Evolutionary conservation across 495 filamentous ascomycete species (phyloP), one percentile per base, ranked within the genome.

Genomic region (Trichocladium antarcticum): DNA sequence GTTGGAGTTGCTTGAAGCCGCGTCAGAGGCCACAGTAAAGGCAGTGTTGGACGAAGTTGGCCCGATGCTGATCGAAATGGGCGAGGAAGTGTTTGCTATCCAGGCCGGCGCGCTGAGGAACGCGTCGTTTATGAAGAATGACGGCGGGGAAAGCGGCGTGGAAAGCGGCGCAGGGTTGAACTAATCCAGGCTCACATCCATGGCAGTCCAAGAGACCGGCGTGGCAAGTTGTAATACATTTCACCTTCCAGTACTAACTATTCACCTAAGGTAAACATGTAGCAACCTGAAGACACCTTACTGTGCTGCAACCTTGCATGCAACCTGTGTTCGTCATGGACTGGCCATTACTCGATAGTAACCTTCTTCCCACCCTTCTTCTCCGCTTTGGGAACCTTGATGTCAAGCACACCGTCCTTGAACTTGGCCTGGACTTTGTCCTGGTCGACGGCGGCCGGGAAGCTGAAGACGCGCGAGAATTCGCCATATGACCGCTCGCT

Each of bases 381-480:
- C 56, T 74, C 67, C 24, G 79, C 73, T 76, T 95, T 95, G 9
- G 90, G 89, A 12, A 95, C 82, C 4, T 67, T 74, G n/a, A 87
- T 70, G 35, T 72, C 67, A 42, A 87, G 62, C 19, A 87, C 62
- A 48, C 87, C 69, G 66, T 76, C 61, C 60, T 75, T 64, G 65
- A 75, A 63, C 44, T 70, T 80, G 16, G 89, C 90, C 56, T 71
- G 79, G 42, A 95, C 89, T n/a, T 55, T 62, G 40, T 95, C 84
- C 60, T 88, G 81, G 62, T 96, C 80, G 24, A 95, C 78, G 11
- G 74, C 69, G 7, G 63, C 62, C 0, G 88, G 79, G 73, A 97
- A 95, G 46, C 61, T 77, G 69, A 96, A 97, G n/a, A 73, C 74
- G 42, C 89, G 77, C 29, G 80, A 73, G 71, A 95, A 97, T 47